phyloP scores from a whole-genome alignment of 192 early-diverging fungal species.

The Umbelopsis ramanniana region DNA sequence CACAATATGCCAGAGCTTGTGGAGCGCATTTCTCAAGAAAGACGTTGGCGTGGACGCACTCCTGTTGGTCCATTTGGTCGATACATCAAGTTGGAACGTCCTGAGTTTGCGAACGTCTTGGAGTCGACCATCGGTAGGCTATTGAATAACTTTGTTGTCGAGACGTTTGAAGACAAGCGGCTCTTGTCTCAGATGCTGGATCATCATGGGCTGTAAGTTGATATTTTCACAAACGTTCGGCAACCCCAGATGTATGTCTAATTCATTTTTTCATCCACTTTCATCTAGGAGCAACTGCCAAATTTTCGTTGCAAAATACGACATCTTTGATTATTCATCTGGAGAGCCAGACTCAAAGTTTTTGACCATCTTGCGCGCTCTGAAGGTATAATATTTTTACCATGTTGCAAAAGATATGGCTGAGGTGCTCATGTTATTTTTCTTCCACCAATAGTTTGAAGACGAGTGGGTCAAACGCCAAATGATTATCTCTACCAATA shows the following conservation, averaged over 20 bases:
- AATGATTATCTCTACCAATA: slow-evolving; percentile 67
- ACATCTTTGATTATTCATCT: slow-evolving; percentile 69
- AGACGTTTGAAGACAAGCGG: slow-evolving; percentile 63
- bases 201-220: slow-evolving; percentile 47
- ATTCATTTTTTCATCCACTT: background rate
- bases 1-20: slow-evolving; percentile 63
- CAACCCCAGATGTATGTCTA: too few relatives aligned
- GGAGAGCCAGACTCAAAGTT: slow-evolving; percentile 66
- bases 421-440: background rate
- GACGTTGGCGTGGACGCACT: slow-evolving; percentile 42
- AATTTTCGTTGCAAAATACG: slow-evolving; percentile 64
- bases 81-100: slow-evolving; percentile 60
- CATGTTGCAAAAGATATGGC: too few relatives aligned
- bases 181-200: slow-evolving; percentile 60
- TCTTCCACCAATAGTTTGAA: slow-evolving; percentile 43
- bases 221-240: background rate
- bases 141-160: slow-evolving; percentile 73
- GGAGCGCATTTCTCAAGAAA: slow-evolving; percentile 47
- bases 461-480: slow-evolving; percentile 76
- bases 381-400: slow-evolving; percentile 37
- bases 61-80: slow-evolving; percentile 78
- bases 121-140: slow-evolving; percentile 65
- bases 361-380: slow-evolving; percentile 64
- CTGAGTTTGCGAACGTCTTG: slow-evolving; percentile 60
- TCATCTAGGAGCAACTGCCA: slow-evolving; percentile 34